These are phyloP conservation scores for Actinomortierella ambigua DNA, from an alignment of 371 early-diverging fungal species.

Conservation along the genomic window DNA sequence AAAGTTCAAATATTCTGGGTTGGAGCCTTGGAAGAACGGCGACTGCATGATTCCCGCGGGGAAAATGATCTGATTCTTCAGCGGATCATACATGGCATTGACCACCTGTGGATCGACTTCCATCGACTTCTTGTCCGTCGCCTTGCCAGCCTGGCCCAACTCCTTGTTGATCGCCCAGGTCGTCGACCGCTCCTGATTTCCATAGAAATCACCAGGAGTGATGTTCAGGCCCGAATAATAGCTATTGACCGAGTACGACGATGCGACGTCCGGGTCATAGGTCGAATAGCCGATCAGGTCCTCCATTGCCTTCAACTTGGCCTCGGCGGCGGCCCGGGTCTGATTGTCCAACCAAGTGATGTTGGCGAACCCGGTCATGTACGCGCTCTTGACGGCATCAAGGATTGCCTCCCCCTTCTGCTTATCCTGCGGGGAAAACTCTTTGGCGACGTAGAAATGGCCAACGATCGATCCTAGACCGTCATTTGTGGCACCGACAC, in stretches of 20 bases:
- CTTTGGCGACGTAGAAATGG: not conserved
- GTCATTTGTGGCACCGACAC: not conserved
- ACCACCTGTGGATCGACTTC: slow-evolving; percentile 64
- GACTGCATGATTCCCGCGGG: slow-evolving; percentile 57
- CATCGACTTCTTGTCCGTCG: slow-evolving; percentile 59
- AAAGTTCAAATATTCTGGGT: slow-evolving; percentile 3
- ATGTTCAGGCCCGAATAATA: not conserved
- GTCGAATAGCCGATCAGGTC: not conserved
- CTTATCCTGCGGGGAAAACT: not conserved
- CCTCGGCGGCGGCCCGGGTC: not conserved
- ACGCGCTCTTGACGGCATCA: not conserved
- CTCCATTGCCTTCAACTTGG: not conserved
- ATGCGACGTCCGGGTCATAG: not conserved
- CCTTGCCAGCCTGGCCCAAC: slow-evolving; percentile 40
- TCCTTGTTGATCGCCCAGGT: not conserved
- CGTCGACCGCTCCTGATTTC: not conserved
- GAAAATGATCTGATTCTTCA: slow-evolving; percentile 49
- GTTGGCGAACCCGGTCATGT: not conserved
- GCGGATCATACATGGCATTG: slow-evolving; percentile 61
- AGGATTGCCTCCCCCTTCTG: not conserved
- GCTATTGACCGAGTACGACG: not conserved
- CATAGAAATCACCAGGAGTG: not conserved
- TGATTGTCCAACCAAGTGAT: not conserved
- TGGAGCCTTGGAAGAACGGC: slow-evolving; percentile 36
- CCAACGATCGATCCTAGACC: not conserved